Evolutionary conservation across 352 stramenopile species (phyloP), one percentile per base, ranked within the genome.

Genomic region (Phytophthora foliorum): DNA sequence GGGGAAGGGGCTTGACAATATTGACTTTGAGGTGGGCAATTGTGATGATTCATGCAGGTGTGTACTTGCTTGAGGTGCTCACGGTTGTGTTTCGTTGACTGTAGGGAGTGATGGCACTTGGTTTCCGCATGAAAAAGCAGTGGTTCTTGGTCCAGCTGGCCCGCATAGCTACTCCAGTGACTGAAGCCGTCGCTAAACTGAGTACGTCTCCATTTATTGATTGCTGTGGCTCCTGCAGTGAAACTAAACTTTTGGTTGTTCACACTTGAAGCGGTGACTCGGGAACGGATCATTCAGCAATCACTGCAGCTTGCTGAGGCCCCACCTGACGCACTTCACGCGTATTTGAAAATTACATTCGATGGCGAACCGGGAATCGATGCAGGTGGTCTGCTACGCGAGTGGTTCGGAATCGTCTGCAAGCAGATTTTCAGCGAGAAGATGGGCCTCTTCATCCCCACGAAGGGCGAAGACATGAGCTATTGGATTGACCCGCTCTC

Each of bases 61-160:
- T 14, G 42, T 49, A 13, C 17, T 14, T 38, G 48, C 6, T 52
- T 2, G 38, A 17, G 14, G 13, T 9, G 16, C 6, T 27, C 16
- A 38, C 49, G 19, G 16, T 39, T 45, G 13, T 51, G 13, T 1
- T 41, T 49, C 17, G 45, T 24, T 45, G 38, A 16, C 16, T 72
- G 1, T 41, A 85, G 69, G 86, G 86, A 36, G 81, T 92, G 56
- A 94, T 92, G 84, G 86, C 86, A 29, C 75, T 94, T 52, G 74
- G 86, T 22, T 94, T 94, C 49, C 84, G 80, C 11, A 74, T 82
- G 51, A 94, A 94, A 72, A 94, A 94, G 67, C 85, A 91, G 67
- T 94, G 86, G 86, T 94, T 94, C 72, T 77, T 94, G 32, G 74
- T 91, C 27, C 80, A 91, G 24, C 57, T 94, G 38, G 78, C 84